These are phyloP conservation scores for Leptographium wingfieldii DNA, from an alignment of 2,329 filamentous ascomycete species.

Conservation along the genomic window DNA sequence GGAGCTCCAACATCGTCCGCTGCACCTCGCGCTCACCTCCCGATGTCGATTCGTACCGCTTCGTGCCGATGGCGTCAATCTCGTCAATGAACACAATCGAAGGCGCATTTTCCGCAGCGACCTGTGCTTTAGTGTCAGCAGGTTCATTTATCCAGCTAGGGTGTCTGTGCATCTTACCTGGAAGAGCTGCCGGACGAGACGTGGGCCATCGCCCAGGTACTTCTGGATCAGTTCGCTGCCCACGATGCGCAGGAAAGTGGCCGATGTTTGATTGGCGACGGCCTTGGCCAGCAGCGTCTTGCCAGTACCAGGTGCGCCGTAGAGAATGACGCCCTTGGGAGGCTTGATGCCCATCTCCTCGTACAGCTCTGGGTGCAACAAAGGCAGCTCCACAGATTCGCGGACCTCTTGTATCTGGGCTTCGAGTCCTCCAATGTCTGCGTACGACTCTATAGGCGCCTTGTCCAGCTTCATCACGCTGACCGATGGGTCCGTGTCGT, in stretches of 20 bases:
- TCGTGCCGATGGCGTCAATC: constrained; percentile 97
- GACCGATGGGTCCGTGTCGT: constrained; percentile 89
- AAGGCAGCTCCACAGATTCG: constrained; percentile 88
- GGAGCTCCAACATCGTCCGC: constrained; percentile 93
- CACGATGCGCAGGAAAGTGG: constrained; percentile 93
- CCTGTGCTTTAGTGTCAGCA: constrained; percentile 30
- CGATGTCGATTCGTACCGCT: constrained; percentile 94
- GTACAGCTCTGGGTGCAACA: constrained; percentile 92
- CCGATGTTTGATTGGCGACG: constrained; percentile 97
- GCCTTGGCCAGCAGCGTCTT: constrained; percentile 95
- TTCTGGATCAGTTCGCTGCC: constrained; percentile 97
- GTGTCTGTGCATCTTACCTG: constrained; percentile 37
- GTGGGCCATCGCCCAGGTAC: constrained; percentile 90
- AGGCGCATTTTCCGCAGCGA: constrained; percentile 89
- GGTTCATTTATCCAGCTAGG: neutral
- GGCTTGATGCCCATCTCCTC: constrained; percentile 99
- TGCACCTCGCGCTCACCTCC: constrained; percentile 96
- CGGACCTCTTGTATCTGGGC: constrained; percentile 93
- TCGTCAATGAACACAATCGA: constrained; percentile 99
- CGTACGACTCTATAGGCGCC: constrained; percentile 94
- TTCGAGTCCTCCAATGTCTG: constrained; percentile 94
- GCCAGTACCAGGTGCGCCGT: constrained; percentile 91
- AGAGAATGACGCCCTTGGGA: constrained; percentile 97
- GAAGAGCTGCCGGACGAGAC: constrained; percentile 91
- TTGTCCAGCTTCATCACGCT: constrained; percentile 99